phyloP scores from a whole-genome alignment of 2,329 filamentous ascomycete species.

The Cadophora malorum region DNA sequence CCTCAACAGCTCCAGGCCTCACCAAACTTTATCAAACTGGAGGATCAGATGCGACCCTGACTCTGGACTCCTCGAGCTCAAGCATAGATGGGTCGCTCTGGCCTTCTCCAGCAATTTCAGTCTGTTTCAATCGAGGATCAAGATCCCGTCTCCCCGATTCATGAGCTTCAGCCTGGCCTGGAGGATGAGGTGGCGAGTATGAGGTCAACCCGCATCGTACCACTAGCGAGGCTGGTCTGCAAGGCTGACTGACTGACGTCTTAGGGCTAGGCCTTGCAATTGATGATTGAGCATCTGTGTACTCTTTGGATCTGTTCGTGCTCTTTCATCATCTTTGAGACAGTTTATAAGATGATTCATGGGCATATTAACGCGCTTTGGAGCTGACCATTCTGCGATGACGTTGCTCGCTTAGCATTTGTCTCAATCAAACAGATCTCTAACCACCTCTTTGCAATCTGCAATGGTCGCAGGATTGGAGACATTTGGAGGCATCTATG shows the following conservation, averaged over 20 bases:
- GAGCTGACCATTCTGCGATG: neutral
- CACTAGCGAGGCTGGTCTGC: conserved; percentile 22
- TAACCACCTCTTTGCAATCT: neutral
- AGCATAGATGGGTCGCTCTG: neutral
- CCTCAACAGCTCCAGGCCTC: neutral
- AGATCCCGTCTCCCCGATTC: neutral
- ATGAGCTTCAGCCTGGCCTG: conserved; percentile 18
- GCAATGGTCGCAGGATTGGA: neutral
- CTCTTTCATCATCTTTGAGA: neutral
- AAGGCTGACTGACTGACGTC: conserved; percentile 15
- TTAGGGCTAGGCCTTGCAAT: neutral
- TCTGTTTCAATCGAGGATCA: conserved; percentile 1
- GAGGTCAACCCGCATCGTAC: conserved; percentile 21
- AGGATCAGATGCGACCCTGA: neutral
- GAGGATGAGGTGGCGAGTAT: conserved; percentile 26
- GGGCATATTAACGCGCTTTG: neutral
- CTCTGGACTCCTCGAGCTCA: neutral
- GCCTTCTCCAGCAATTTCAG: neutral
- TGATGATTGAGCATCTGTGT: neutral
- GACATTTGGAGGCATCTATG: neutral
- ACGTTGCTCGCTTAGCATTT: neutral
- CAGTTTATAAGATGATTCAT: neutral
- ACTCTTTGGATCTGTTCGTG: neutral
- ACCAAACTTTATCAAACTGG: too few relatives aligned
- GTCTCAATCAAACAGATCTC: neutral